phyloP scores from a whole-genome alignment of 495 filamentous ascomycete species.

The Letharia columbiana region DNA sequence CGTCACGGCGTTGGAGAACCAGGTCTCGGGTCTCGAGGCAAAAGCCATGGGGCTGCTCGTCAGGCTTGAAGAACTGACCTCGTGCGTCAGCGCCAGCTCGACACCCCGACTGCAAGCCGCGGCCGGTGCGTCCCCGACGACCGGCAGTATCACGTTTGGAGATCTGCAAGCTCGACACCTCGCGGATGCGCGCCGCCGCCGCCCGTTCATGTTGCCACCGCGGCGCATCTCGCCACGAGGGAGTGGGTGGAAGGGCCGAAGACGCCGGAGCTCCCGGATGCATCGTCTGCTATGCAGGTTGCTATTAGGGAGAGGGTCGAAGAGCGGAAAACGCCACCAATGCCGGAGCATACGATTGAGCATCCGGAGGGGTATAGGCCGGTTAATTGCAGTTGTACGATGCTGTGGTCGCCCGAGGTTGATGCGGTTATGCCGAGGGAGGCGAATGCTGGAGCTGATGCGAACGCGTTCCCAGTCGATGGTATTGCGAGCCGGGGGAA shows the following conservation, averaged over 20 bases:
- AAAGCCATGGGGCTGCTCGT: background rate
- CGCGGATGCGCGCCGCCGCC: background rate
- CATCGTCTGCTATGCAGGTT: background rate
- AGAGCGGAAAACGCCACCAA: background rate
- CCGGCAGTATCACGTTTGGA: background rate
- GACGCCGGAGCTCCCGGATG: background rate
- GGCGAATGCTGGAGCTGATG: background rate
- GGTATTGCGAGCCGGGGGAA: background rate
- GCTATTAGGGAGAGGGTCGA: background rate
- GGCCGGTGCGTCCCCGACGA: slow-evolving; percentile 1
- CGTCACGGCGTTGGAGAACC: slow-evolving; percentile 7
- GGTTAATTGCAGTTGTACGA: background rate
- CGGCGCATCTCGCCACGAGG: background rate
- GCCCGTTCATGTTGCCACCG: background rate
- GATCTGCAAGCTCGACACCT: background rate
- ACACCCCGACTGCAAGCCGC: background rate
- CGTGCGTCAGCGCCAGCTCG: slow-evolving; percentile 1
- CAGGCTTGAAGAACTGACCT: slow-evolving; percentile 1
- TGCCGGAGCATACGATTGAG: background rate
- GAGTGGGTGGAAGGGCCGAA: slow-evolving; percentile 2
- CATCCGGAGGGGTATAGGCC: background rate
- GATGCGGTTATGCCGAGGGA: background rate
- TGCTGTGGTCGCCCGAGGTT: background rate
- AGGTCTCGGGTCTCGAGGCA: slow-evolving; percentile 4
- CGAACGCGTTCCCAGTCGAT: background rate